Evolutionary conservation across 805 yeast genomes (phyloP).

Genomic region (Candida lessepsii): DNA sequence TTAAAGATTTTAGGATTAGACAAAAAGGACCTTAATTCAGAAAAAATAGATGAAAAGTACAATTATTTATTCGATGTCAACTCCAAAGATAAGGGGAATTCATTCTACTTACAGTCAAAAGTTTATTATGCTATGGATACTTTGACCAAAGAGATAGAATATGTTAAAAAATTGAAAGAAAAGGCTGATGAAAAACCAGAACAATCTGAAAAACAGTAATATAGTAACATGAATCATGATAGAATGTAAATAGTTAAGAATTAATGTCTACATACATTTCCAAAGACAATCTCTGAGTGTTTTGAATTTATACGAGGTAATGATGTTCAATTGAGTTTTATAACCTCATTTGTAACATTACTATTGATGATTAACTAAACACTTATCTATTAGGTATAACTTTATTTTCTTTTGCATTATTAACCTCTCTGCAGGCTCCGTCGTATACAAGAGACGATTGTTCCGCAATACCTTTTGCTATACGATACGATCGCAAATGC

Average conservation of each 20-base stretch:
- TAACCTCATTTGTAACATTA: too few relatives aligned
- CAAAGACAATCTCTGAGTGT: too few relatives aligned
- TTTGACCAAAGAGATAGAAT: conserved; percentile 72
- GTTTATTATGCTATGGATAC: conserved; percentile 94
- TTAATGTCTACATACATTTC: neutral
- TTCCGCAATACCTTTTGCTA: too few relatives aligned
- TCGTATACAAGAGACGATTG: too few relatives aligned
- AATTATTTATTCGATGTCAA: conserved; percentile 83
- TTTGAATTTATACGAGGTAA: too few relatives aligned
- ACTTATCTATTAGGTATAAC: too few relatives aligned
- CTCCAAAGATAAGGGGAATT: conserved; percentile 93
- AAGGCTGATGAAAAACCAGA: conserved; percentile 4
- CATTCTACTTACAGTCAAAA: conserved; percentile 89
- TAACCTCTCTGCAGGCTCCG: too few relatives aligned
- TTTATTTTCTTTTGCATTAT: too few relatives aligned
- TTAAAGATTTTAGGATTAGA: conserved; percentile 86
- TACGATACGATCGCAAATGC: conserved; percentile 11
- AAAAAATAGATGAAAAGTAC: conserved; percentile 67
- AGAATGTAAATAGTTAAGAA: conserved; percentile 6
- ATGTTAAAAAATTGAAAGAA: conserved; percentile 44
- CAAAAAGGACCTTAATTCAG: conserved; percentile 49
- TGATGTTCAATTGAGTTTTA: too few relatives aligned
- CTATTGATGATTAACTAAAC: too few relatives aligned
- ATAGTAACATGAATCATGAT: conserved; percentile 3
- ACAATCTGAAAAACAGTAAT: neutral